These are phyloP conservation scores for Cairneyella variabilis DNA, from an alignment of 495 filamentous ascomycete genomes.

Conservation along the genomic window DNA sequence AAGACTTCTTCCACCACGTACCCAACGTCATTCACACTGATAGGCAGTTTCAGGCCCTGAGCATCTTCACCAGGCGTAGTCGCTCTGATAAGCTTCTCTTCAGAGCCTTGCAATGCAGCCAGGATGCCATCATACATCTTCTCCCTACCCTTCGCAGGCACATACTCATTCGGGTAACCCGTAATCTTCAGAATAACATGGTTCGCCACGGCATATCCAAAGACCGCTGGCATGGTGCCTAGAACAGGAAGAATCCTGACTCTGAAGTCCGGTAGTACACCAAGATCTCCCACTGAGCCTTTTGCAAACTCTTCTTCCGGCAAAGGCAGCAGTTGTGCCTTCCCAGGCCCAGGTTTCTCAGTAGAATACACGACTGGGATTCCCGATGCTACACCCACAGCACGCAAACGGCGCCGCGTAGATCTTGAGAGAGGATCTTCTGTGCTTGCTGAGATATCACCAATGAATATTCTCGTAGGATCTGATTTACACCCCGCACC, in stretches of 20 bases:
- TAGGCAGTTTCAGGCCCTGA: slow-evolving; percentile 68
- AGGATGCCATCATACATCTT: slow-evolving; percentile 87
- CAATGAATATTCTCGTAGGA: slow-evolving; percentile 85
- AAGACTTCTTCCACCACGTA: slow-evolving; percentile 90
- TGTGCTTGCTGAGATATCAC: slow-evolving; percentile 83
- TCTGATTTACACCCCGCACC: slow-evolving; percentile 97
- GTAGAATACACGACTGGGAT: slow-evolving; percentile 92
- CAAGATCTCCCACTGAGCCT: slow-evolving; percentile 82
- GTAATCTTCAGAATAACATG: slow-evolving; percentile 84
- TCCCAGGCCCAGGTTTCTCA: slow-evolving; percentile 86
- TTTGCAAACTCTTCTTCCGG: slow-evolving; percentile 85
- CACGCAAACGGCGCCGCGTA: slow-evolving; percentile 73
- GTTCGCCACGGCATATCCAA: slow-evolving; percentile 87
- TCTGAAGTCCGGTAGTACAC: slow-evolving; percentile 86
- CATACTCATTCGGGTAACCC: slow-evolving; percentile 83
- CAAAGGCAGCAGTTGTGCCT: slow-evolving; percentile 82
- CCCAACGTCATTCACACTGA: slow-evolving; percentile 74
- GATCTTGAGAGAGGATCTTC: slow-evolving; percentile 88
- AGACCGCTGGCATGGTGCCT: slow-evolving; percentile 95
- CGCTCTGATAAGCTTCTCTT: slow-evolving; percentile 64
- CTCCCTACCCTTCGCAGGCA: slow-evolving; percentile 72
- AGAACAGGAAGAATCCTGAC: slow-evolving; percentile 91
- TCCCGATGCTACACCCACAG: slow-evolving; percentile 75
- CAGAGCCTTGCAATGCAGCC: slow-evolving; percentile 63
- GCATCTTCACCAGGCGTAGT: slow-evolving; percentile 54